Base-by-base conservation (phyloP, 2,329 filamentous ascomycete species). In the Stachybotrys chlorohalonatus region DNA sequence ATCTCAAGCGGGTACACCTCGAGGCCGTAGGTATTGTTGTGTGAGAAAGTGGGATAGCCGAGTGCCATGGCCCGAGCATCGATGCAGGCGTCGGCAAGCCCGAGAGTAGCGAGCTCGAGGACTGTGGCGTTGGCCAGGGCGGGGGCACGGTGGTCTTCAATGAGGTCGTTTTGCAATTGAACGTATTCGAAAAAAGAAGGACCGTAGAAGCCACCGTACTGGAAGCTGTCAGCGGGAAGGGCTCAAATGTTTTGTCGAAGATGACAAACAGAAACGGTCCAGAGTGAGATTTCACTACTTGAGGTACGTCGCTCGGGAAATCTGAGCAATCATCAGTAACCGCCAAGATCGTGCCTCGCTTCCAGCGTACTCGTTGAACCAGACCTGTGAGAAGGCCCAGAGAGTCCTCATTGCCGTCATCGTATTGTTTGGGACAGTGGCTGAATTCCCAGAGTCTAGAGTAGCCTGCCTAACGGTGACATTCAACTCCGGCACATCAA, bases 11-110 rank as follows among this genome's bases (percentile, higher is more conserved):
- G 73, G 58, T 86, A 80, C 0, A 78, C 71, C 56, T 79, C 62
- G 46, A 89, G 74, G 5, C 77, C 81, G 62, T 87, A 90, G 0
- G 83, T 83, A 62, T 87, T 87, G 64, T 83, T 82, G 55, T 77
- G 73, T 0, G 79, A 78, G 62, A 82, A 83, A 2, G 68, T 63
- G 0, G 80, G 74, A 56, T 78, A 83, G 56, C 70, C 79, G 2
- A 76, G 75, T 2, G 72, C 73, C 68, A 88, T 81, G 1, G 83
- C 73, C 6, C 82, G 64, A 52, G 78, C 73, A 62, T 90, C 87
- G 17, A 89, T 72, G 54, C 83, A 79, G 4, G 84, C 86, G 64
- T 89, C 87, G 51, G 86, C 73, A 54, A 89, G 83, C 30, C 85
- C 85, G 0, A 90, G 68, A 0, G 84, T 80, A 6, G 73, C 73